Evolutionary conservation across 2,329 filamentous ascomycete species (phyloP), one percentile per base, ranked within the genome.

Genomic region (Paecilomyces sp.): DNA sequence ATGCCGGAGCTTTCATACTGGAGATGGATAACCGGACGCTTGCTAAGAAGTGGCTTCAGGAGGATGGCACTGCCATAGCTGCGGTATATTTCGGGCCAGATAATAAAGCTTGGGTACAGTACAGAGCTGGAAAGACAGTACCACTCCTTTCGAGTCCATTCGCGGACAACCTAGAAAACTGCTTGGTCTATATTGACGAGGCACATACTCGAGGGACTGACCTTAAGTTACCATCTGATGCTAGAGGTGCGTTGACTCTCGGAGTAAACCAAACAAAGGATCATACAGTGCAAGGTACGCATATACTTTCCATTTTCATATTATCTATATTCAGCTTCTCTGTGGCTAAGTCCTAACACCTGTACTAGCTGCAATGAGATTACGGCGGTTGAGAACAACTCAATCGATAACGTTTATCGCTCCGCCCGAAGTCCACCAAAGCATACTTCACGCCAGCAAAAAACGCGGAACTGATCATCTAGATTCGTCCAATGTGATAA

Each of bases 1-100:
- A 89, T 66, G 82, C 85, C 0, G 87, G 87, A 0, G 86, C 87
- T 0, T 82, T 85, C 13, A 83, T 89, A 13, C 68, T 89, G 0
- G 86, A 89, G 64, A 82, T 85, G 74, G 76, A 80, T 60, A 88
- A 86, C 64, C 56, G 68, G 1, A 70, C 71, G 0, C 70, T 88
- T 0, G 84, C 77, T 0, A 72, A 71, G 11, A 70, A 72, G 0
- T 87, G 85, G 85, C 66, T 88, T 0, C 65, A 71, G 0, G 66
- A 78, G 0, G 81, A 85, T 52, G 12, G 36, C 0, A n/a, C 67
- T 1, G 79, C 79, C 0, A 69, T 71, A 1, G 84, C 79, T 0
- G 85, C 82, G 0, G 70, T 88, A 0, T 88, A 78, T 61, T 87
- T 87, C 62, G 77, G 77, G 13, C 51, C 67, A 0, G 68, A 77